A percentile compares a stretch with the other conserved stretches of the same genome.
These are phyloP conservation scores for Trichoderma hamatum DNA, from an alignment of 2,329 filamentous ascomycete genomes.

Conservation along the genomic window DNA sequence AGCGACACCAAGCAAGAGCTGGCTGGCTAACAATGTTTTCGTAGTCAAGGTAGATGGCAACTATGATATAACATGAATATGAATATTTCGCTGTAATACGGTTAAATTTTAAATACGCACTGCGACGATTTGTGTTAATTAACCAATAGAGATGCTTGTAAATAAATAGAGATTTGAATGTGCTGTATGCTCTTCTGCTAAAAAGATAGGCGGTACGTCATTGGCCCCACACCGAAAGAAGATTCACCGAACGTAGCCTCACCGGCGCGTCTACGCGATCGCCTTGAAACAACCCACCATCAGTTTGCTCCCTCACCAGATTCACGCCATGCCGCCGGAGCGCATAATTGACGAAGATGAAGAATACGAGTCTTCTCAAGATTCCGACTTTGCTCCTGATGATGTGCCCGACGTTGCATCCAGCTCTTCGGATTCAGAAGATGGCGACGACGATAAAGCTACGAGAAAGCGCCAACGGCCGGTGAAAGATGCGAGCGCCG, in stretches of 20 bases:
- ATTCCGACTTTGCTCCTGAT: conserved; percentile 73
- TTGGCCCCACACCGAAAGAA: conserved; percentile 25
- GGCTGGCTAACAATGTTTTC: too few relatives aligned
- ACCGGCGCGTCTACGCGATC: conserved; percentile 21
- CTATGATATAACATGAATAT: background rate
- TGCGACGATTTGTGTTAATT: too few relatives aligned
- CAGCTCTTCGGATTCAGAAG: conserved; percentile 56
- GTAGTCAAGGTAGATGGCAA: background rate
- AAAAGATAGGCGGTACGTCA: conserved; percentile 5
- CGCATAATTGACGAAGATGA: conserved; percentile 50
- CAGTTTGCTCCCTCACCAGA: background rate
- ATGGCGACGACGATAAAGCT: conserved; percentile 38
- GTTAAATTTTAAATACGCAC: too few relatives aligned
- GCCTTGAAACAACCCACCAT: background rate
- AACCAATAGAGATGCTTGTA: background rate
- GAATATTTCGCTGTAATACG: background rate
- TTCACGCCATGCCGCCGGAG: conserved; percentile 48
- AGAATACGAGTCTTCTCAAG: conserved; percentile 70
- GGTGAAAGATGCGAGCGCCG: conserved; percentile 33
- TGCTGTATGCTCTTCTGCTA: background rate
- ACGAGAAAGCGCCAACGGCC: conserved; percentile 34
- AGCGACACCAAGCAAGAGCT: background rate
- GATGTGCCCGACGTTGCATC: conserved; percentile 51
- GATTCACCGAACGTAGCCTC: conserved; percentile 15
- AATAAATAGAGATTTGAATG: too few relatives aligned